These are phyloP conservation scores for Clarireedia paspali DNA, from an alignment of 2,329 filamentous ascomycete genomes.

Conservation along the genomic window DNA sequence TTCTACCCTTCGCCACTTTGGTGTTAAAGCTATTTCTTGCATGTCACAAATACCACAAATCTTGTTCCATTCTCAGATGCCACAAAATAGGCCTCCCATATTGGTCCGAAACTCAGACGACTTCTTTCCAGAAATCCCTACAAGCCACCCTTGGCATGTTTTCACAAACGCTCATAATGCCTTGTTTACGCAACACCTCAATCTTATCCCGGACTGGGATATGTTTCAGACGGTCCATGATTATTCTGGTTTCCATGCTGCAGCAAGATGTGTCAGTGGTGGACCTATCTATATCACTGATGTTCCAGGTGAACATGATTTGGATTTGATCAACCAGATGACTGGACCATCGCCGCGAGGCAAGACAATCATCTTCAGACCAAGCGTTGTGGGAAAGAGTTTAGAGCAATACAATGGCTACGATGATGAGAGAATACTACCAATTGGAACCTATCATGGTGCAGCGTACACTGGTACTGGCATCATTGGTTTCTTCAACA, in stretches of 20 bases:
- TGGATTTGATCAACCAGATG: slow-evolving; percentile 71
- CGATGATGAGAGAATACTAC: slow-evolving; percentile 64
- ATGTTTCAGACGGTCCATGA: slow-evolving; percentile 60
- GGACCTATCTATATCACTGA: slow-evolving; percentile 96
- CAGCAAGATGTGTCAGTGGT: slow-evolving; percentile 80
- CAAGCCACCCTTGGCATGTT: slow-evolving; percentile 88
- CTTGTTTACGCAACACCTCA: slow-evolving; percentile 75
- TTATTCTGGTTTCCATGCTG: slow-evolving; percentile 80
- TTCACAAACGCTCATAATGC: slow-evolving; percentile 90
- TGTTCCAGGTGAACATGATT: slow-evolving; percentile 71
- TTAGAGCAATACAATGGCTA: slow-evolving; percentile 70
- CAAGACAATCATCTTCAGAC: slow-evolving; percentile 73
- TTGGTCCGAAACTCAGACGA: slow-evolving; percentile 82
- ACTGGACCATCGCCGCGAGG: slow-evolving; percentile 65
- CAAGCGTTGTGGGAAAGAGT: slow-evolving; percentile 64
- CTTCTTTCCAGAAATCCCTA: slow-evolving; percentile 77
- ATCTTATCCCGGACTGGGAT: slow-evolving; percentile 76
- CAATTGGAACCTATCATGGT: slow-evolving; percentile 75
- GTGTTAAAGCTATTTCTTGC: slow-evolving; percentile 75
- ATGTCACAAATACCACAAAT: slow-evolving; percentile 89
- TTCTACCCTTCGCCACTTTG: slow-evolving; percentile 69
- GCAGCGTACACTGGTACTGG: slow-evolving; percentile 58
- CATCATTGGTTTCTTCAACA: slow-evolving; percentile 81
- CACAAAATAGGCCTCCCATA: slow-evolving; percentile 64
- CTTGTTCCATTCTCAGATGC: slow-evolving; percentile 77